Evolutionary conservation across 2,329 filamentous ascomycete genomes (phyloP), one percentile per base, ranked within the genome.

Genomic region (Emmonsia crescens): DNA sequence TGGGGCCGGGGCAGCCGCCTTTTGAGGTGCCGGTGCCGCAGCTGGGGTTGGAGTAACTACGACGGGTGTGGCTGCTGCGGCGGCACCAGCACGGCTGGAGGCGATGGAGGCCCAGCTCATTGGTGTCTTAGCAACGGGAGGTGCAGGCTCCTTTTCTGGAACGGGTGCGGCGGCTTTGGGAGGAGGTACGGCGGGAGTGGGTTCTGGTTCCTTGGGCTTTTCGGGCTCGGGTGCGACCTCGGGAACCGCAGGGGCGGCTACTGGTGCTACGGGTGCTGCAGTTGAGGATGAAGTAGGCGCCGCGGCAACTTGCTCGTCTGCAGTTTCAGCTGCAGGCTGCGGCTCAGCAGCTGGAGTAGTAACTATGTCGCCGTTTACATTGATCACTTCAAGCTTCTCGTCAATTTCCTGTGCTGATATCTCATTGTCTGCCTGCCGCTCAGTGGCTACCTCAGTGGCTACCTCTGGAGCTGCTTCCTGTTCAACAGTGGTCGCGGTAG

Each of bases 331-430:
- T 57, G 71, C 66, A 36, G 68, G 59, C 52, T 73, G 64, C 24
- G 68, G 66, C 40, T 67, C 71, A 59, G 71, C 27, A 48, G 44
- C 64, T 31, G 67, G 62, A 33, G 70, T 68, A 57, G 44, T 21
- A 12, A 72, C 71, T 48, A 70, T 68, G 54, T 77, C 76, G 44
- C 77, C 79, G 64, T 80, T 81, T 64, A 77, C 73, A 67, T 79
- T 70, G 63, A 73, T 80, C 71, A 91, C 83, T 76, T 93, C 87
- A 27, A 91, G 82, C 81, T 91, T 90, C 78, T 90, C 80, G 72
- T 91, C 87, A 46, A 92, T 83, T 68, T 82, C 80, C 27, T 77
- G 74, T 46, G 78, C 75, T 62, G 85, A 80, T 54, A 66, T 66
- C 62, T 78, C 73, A 44, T 70, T 72, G 62, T 72, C 68, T 16